Evolutionary conservation across 768 basidiomycete species (phyloP), one percentile per base, ranked within the genome.

Genomic region (Trametes punicea): DNA sequence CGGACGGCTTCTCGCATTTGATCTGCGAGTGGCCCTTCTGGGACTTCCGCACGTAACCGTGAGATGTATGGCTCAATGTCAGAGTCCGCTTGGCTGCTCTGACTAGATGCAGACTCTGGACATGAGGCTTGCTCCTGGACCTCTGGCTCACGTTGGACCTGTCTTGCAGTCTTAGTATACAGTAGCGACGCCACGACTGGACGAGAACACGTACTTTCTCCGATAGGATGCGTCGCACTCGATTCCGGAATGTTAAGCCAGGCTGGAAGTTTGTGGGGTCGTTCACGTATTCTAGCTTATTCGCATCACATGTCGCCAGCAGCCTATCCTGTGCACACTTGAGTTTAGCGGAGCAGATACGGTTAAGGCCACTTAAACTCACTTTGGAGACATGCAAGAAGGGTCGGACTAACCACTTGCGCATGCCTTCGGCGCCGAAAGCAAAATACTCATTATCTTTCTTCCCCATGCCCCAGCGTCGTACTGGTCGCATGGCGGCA

Each of bases 401-500:
- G 11, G 91, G 91, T 3, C 91, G 81, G 1, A 90, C 60, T 15
- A 92, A 77, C 84, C 87, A 93, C 29, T 72, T 75, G 33, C 71
- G 67, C 80, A 93, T 81, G 6, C 89, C 89, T 31, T 72, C 74
- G 8, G 72, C 53, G 2, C 84, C 86, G 45, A 74, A 70, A 65
- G 70, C 79, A 6, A 6, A 65, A 51, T 4, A 38, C 2, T 67
- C 64, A 20, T 71, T 62, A 1, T 61, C 63, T 38, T 61, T 64
- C 4, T 59, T 42, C 5, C 88, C 88, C 91, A 93, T 93, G 1
- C 91, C 91, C 83, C 84, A 90, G 41, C 89, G 77, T 10, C 91
- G 78, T 44, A 76, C 72, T 1, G 72, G 72, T 36, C 78, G 75
- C 87, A 93, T 93, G 3, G 86, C 90, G 10, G 79, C 79, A 0